A percentile compares a stretch with the other conserved stretches of the same genome.
phyloP scores from a whole-genome alignment of 2,329 filamentous ascomycete genomes.

The Colletotrichum spaethianum region DNA sequence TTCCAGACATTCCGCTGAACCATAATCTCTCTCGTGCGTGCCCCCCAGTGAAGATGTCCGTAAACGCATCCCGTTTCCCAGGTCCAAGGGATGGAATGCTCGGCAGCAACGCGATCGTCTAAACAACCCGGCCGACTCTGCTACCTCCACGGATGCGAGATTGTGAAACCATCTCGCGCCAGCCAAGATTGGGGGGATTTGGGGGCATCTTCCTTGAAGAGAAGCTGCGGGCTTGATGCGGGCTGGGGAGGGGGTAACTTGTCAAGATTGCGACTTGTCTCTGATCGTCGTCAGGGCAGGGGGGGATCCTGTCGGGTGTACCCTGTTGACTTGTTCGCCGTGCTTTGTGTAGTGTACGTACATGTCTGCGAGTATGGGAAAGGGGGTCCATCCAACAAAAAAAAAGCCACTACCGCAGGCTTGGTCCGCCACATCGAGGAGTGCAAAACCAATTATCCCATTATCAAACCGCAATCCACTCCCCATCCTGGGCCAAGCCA shows the following conservation, averaged over 20 bases:
- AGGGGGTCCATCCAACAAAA: neutral
- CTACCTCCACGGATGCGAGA: neutral
- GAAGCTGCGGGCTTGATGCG: slow-evolving; percentile 12
- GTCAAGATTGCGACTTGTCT: slow-evolving; percentile 39
- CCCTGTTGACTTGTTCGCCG: neutral
- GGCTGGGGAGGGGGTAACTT: slow-evolving; percentile 24
- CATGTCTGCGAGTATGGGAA: neutral
- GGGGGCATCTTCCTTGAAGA: neutral
- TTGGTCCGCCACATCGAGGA: neutral
- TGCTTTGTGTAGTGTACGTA: too few relatives aligned
- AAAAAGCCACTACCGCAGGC: slow-evolving; percentile 1
- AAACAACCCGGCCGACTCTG: slow-evolving; percentile 14
- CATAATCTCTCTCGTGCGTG: neutral
- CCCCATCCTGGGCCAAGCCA: slow-evolving; percentile 7
- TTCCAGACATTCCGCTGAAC: neutral
- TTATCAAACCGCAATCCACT: neutral
- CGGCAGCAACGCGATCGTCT: slow-evolving; percentile 30
- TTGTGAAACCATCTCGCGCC: slow-evolving; percentile 24
- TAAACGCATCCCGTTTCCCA: slow-evolving; percentile 24
- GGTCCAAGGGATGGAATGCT: slow-evolving; percentile 27
- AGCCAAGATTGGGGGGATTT: slow-evolving; percentile 14
- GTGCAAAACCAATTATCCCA: neutral
- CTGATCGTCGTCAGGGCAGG: slow-evolving; percentile 38
- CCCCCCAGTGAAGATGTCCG: neutral
- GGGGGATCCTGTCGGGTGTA: neutral